Conservation (phyloP, 2,329 filamentous ascomycete genomes). For the Cylindrodendrum hubeiense region DNA sequence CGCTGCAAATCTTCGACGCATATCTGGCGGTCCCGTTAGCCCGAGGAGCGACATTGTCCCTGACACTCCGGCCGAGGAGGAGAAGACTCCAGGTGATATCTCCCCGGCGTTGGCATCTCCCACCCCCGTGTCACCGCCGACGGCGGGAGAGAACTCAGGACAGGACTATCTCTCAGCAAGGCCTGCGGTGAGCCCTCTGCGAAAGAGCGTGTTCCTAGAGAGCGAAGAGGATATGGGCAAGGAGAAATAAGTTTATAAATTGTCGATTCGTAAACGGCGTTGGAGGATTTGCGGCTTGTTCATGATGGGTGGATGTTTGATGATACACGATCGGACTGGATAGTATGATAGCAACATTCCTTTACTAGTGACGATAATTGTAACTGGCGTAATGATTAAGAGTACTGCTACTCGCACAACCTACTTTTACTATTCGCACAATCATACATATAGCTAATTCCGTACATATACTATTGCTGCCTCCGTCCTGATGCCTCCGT, state of each 20-base stretch:
- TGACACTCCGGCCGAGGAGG: constrained; percentile 17
- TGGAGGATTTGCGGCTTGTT: constrained; percentile 21
- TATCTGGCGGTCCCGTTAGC: constrained; percentile 35
- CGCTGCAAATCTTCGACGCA: constrained; percentile 32
- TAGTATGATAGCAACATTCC: constrained; percentile 5
- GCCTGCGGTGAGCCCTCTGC: constrained; percentile 40
- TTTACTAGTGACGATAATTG: constrained; percentile 7
- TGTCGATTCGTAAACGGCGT: constrained; percentile 33
- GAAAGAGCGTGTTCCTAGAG: constrained; percentile 58
- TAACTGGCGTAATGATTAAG: constrained; percentile 22
- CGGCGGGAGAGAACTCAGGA: constrained; percentile 38
- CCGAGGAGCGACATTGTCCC: constrained; percentile 32
- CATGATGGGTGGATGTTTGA: constrained; percentile 12
- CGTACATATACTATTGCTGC: too few species aligned
- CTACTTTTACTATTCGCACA: too few species aligned
- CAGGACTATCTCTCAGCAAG: constrained; percentile 47
- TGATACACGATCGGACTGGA: constrained; percentile 4
- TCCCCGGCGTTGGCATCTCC: constrained; percentile 30
- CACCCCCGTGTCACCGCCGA: constrained; percentile 46
- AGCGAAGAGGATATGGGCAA: constrained; percentile 55
- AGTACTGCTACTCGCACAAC: too few species aligned
- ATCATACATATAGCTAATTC: too few species aligned
- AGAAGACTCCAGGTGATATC: constrained; percentile 17
- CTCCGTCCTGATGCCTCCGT: too few species aligned
- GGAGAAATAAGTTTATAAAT: constrained; percentile 23